Conservation (phyloP, 2,329 filamentous ascomycete species). For the Aspergillus sp. region DNA sequence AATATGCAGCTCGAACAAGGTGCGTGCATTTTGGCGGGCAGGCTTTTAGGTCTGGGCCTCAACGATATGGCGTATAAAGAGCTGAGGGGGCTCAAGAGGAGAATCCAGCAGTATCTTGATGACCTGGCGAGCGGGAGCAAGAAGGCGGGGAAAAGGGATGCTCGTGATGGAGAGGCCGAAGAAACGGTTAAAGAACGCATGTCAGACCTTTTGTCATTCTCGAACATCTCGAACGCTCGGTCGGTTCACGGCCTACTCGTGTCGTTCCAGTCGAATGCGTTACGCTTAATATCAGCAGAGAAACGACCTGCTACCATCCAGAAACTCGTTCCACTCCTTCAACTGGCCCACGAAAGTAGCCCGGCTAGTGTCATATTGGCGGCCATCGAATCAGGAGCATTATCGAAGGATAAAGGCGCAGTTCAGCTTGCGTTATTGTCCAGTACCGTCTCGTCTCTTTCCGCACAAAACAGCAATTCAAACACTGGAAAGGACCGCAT, state of each 20-base stretch:
- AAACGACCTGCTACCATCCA: slow-evolving; percentile 33
- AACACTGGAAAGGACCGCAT: slow-evolving; percentile 21
- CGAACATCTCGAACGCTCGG: slow-evolving; percentile 27
- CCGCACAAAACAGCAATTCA: slow-evolving; percentile 13
- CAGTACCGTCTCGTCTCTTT: slow-evolving; percentile 40
- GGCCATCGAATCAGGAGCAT: slow-evolving; percentile 36
- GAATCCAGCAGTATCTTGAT: slow-evolving; percentile 36
- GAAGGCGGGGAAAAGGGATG: slow-evolving; percentile 16
- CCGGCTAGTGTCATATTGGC: slow-evolving; percentile 41
- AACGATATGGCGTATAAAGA: slow-evolving; percentile 43
- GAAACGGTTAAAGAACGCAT: slow-evolving; percentile 35
- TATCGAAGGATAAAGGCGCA: slow-evolving; percentile 42
- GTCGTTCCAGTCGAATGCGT: slow-evolving; percentile 41
- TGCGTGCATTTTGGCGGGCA: slow-evolving; percentile 43
- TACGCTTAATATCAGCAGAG: slow-evolving; percentile 39
- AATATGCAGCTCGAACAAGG: slow-evolving; percentile 45
- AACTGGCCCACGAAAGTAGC: slow-evolving; percentile 36
- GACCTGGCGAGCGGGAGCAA: slow-evolving; percentile 15
- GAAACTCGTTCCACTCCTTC: slow-evolving; percentile 32
- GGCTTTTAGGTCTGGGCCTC: slow-evolving; percentile 41
- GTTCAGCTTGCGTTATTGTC: slow-evolving; percentile 47
- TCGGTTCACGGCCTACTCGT: slow-evolving; percentile 35
- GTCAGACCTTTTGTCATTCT: slow-evolving; percentile 38
- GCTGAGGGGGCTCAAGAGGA: slow-evolving; percentile 38
- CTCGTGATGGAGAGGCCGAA: slow-evolving; percentile 23